Conservation (phyloP, 768 basidiomycete genomes). For the Termitomyces titanicus region DNA sequence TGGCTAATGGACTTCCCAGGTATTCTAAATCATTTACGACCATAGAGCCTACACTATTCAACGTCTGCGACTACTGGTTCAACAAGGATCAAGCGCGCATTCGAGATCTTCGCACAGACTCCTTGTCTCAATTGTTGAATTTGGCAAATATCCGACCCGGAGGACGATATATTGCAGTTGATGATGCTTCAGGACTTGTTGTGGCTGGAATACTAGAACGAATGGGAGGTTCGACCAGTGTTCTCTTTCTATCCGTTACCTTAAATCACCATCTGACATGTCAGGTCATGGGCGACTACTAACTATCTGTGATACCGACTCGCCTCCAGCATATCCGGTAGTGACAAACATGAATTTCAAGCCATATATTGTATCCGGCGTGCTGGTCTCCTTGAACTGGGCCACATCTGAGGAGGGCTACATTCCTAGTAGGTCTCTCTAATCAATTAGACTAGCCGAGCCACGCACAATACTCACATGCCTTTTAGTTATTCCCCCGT, state of each 20-base stretch:
- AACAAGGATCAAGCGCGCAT: constrained; percentile 78
- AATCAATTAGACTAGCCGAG: background rate
- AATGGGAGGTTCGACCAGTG: constrained; percentile 59
- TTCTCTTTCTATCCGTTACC: background rate
- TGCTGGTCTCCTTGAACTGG: constrained; percentile 83
- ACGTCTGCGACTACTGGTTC: constrained; percentile 89
- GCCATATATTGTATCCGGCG: constrained; percentile 42
- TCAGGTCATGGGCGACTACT: constrained; percentile 78
- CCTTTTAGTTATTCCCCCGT: constrained; percentile 50
- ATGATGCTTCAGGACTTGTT: constrained; percentile 87
- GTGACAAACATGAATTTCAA: constrained; percentile 85
- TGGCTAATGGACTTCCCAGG: constrained; percentile 35
- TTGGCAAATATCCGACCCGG: constrained; percentile 82
- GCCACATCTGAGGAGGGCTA: constrained; percentile 80
- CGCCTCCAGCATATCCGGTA: constrained; percentile 88
- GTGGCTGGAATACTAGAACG: constrained; percentile 83
- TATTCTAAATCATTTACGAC: constrained; percentile 86
- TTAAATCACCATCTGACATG: constrained; percentile 1
- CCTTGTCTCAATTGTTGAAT: constrained; percentile 84
- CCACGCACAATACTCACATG: constrained; percentile 6
- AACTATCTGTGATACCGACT: constrained; percentile 85
- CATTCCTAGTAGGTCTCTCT: constrained; percentile 46
- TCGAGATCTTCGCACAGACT: constrained; percentile 82
- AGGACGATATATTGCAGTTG: constrained; percentile 84
- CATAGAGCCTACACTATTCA: constrained; percentile 82